Conservation (phyloP, 2,329 filamentous ascomycete species). For the Penicillium sp. region DNA sequence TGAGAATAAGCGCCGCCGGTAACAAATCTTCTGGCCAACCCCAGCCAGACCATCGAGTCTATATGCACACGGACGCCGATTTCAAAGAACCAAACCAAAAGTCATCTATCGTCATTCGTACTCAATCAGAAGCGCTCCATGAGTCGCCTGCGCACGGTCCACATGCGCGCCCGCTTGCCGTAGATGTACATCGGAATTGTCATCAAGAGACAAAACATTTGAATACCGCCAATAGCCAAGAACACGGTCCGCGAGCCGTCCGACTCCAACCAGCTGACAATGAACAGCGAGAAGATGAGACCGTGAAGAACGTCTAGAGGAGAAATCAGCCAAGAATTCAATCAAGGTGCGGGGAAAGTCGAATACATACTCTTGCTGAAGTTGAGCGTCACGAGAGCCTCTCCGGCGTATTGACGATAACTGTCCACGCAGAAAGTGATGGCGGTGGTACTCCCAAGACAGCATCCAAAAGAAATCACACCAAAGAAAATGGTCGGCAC, state of each 20-base stretch:
- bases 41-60: too few species aligned
- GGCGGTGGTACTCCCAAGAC: conserved; percentile 78
- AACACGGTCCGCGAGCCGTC: conserved; percentile 75
- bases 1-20: too few species aligned
- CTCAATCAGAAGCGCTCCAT: conserved; percentile 66
- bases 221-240: conserved; percentile 77
- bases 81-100: too few species aligned
- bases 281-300: conserved; percentile 80
- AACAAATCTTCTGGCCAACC: too few species aligned
- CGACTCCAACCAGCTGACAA: conserved; percentile 71
- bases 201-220: conserved; percentile 65
- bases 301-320: conserved; percentile 71
- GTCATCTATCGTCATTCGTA: too few species aligned
- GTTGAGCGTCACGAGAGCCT: conserved; percentile 89
- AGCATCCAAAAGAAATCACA: conserved; percentile 84
- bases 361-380: conserved; percentile 69
- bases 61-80: too few species aligned
- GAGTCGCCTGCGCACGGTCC: conserved; percentile 79
- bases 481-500: conserved; percentile 93
- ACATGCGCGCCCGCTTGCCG: conserved; percentile 86
- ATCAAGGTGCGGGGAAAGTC: background rate
- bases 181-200: conserved; percentile 92
- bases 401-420: conserved; percentile 87
- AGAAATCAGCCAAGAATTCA: conserved; percentile 6
- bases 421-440: conserved; percentile 94